phyloP scores from a whole-genome alignment of 352 stramenopile genomes.

The Phytophthora tentaculata region DNA sequence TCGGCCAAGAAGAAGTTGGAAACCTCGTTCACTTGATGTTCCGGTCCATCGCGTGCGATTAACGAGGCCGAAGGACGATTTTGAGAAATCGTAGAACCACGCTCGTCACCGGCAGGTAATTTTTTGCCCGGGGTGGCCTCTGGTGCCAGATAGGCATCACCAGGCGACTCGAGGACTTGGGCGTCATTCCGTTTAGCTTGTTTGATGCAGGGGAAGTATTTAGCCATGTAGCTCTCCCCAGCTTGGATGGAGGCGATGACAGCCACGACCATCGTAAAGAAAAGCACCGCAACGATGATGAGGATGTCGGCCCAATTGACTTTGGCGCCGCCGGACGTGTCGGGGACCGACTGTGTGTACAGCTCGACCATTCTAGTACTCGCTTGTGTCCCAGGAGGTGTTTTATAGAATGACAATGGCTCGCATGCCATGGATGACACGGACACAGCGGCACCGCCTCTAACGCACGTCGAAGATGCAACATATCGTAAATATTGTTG shows the following conservation, averaged over 20 bases:
- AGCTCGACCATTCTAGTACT: slow-evolving; percentile 33
- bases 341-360: slow-evolving; percentile 37
- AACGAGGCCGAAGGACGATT: slow-evolving; percentile 36
- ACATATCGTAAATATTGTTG: too few relatives aligned
- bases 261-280: slow-evolving; percentile 45
- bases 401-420: slow-evolving; percentile 33
- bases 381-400: not conserved
- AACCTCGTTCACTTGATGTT: slow-evolving; percentile 39
- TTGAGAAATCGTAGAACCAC: slow-evolving; percentile 32
- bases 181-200: slow-evolving; percentile 21
- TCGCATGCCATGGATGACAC: slow-evolving; percentile 9
- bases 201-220: slow-evolving; percentile 46
- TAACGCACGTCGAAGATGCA: too few relatives aligned
- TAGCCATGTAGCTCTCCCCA: slow-evolving; percentile 39
- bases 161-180: slow-evolving; percentile 23
- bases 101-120: slow-evolving; percentile 32
- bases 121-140: slow-evolving; percentile 42
- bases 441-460: slow-evolving; percentile 15
- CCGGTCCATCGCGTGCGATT: slow-evolving; percentile 35
- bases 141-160: slow-evolving; percentile 33
- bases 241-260: slow-evolving; percentile 47
- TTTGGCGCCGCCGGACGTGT: slow-evolving; percentile 37
- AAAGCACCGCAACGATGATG: slow-evolving; percentile 41
- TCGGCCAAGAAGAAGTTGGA: slow-evolving; percentile 74
- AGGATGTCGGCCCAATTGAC: slow-evolving; percentile 43